Base-by-base conservation (phyloP, 495 filamentous ascomycete species). In the Delitschia confertaspora region DNA sequence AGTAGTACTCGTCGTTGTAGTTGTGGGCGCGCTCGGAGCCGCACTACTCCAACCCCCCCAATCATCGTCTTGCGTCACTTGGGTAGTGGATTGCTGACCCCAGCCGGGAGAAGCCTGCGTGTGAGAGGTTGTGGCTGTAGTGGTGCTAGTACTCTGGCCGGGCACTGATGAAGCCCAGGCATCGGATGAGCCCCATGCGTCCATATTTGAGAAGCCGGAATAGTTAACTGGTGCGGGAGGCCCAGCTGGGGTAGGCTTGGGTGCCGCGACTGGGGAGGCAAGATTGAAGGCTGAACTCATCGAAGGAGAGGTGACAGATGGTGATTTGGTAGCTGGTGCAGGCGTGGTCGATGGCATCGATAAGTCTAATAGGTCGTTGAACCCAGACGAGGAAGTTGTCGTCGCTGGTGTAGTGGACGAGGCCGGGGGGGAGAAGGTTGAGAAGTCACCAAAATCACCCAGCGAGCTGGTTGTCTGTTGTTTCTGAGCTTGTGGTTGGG, bases 21-120 rank as follows among this genome's bases (percentile, higher is more conserved):
- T 44, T n/a, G 70, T 68, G 38, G 70, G 69, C 19, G 64, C 60
- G 42, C 45, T 52, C 19, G 65, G 59, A 21, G 71, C 70, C 33
- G 80, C 78, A 64, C 82, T 87, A 32, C 80, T 82, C 88, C 88
- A 95, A 17, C 87, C 87, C 11, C 88, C 88, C 66, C 93, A 95
- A 53, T 95, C 88, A 63, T 95, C 88, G 59, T 95, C 88, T 0
- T 76, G 77, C 21, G 76, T 72, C 2, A 91, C 80, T 19, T 47
- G 33, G 26, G 58, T 38, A 11, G 42, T 47, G 10, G 54, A 37
- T 18, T 55, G 6, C 3, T 29, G 38, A 37, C 49, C 44, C 9
- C 45, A 42, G 6, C 37, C 40, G 2, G 59, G 48, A 31, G 60
- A 55, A 8, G 83, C 78, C 7, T 67, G 59, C 0, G 66, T 60